Evolutionary conservation across 2,329 filamentous ascomycete species (phyloP).

Genomic region (Huntiella decipiens): DNA sequence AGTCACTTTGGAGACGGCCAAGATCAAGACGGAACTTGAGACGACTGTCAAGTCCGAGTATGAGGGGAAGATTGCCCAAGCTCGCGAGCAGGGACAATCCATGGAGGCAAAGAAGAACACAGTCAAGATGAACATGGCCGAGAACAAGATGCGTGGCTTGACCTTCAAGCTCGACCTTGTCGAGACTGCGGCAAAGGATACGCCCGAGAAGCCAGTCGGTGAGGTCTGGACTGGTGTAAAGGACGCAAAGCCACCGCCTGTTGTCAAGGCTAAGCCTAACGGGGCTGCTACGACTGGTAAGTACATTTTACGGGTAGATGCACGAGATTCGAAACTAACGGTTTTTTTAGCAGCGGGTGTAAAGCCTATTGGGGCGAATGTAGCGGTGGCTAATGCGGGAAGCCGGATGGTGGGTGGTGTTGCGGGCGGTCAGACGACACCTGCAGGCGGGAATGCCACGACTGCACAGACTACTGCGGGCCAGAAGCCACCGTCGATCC

Average conservation of each 20-base stretch:
- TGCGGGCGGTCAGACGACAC: no score
- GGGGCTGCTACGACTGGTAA: conserved; percentile 1
- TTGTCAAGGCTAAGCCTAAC: conserved; percentile 6
- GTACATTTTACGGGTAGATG: neutral
- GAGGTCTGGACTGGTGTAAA: conserved; percentile 51
- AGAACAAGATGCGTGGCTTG: conserved; percentile 45
- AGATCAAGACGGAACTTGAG: conserved; percentile 35
- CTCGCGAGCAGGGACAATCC: conserved; percentile 44
- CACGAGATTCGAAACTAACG: no score
- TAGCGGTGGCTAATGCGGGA: no score
- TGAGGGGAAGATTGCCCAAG: conserved; percentile 33
- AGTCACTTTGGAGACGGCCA: conserved; percentile 45
- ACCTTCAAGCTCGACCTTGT: conserved; percentile 61
- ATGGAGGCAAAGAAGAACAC: conserved; percentile 58
- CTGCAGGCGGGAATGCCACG: no score
- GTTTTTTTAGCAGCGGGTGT: no score
- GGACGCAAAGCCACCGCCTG: conserved; percentile 11
- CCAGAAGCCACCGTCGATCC: no score
- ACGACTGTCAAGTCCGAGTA: conserved; percentile 26
- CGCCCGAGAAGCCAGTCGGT: conserved; percentile 60
- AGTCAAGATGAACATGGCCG: conserved; percentile 59
- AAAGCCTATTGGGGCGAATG: no score
- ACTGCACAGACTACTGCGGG: no score
- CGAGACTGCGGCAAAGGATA: conserved; percentile 64
- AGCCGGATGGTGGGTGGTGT: no score